These are phyloP conservation scores for Candida insectorum DNA, from an alignment of 805 yeast genomes.

Conservation along the genomic window DNA sequence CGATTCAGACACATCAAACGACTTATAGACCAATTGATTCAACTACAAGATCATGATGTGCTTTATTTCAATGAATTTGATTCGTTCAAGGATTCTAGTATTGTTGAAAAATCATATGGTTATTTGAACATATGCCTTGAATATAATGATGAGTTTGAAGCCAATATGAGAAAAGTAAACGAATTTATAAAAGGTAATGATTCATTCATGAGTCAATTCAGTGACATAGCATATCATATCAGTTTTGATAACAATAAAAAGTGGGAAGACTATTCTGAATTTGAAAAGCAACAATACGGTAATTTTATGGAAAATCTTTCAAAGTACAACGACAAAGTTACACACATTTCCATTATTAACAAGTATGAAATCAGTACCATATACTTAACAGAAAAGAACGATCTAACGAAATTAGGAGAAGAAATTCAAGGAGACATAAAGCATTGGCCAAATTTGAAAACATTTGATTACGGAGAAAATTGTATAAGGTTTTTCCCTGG, in stretches of 20 bases:
- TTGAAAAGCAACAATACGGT: conserved; percentile 22
- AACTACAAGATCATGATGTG: conserved; percentile 14
- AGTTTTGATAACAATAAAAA: conserved; percentile 26
- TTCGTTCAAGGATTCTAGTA: neutral
- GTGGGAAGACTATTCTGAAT: conserved; percentile 27
- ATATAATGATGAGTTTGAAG: conserved; percentile 27
- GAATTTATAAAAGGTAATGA: conserved; percentile 19
- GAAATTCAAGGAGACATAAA: conserved; percentile 35
- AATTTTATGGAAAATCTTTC: conserved; percentile 20
- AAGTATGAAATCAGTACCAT: conserved; percentile 33
- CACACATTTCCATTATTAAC: conserved; percentile 36
- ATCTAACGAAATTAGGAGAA: conserved; percentile 27
- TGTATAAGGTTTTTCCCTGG: conserved; percentile 37
- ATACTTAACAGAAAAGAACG: conserved; percentile 31
- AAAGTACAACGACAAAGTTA: conserved; percentile 25
- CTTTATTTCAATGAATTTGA: conserved; percentile 18
- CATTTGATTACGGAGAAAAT: conserved; percentile 37
- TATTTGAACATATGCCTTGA: conserved; percentile 28
- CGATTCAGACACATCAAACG: conserved; percentile 23
- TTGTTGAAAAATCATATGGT: conserved; percentile 10
- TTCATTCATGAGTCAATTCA: conserved; percentile 12
- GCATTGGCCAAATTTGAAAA: conserved; percentile 30
- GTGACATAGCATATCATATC: conserved; percentile 31
- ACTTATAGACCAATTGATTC: conserved; percentile 22
- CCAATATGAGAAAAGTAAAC: conserved; percentile 17